A percentile compares a stretch with the other conserved stretches of the same genome.
Evolutionary conservation across 1,284 basidiomycete genomes (phyloP).

Genomic region (Mrakiaceae sp.): DNA sequence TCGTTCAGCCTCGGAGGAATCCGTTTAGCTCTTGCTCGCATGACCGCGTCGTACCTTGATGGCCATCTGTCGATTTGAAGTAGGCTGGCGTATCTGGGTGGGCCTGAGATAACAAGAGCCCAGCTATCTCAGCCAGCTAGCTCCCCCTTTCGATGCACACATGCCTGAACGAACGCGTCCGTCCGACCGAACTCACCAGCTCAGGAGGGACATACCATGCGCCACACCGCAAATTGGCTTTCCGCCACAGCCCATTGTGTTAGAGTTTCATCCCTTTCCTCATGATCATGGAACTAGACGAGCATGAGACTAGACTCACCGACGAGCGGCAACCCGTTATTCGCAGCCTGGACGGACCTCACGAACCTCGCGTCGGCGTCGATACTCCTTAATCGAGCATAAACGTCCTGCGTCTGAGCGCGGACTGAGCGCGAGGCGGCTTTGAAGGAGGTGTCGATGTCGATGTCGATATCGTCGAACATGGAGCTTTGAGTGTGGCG

Average conservation of each 20-base stretch:
- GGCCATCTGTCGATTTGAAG: conserved; percentile 97
- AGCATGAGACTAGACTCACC: conserved; percentile 41
- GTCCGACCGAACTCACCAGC: conserved; percentile 29
- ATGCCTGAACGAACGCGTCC: too few species aligned
- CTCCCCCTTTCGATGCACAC: not conserved
- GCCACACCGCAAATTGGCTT: conserved; percentile 12
- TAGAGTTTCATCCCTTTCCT: not conserved
- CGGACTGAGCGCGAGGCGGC: too few species aligned
- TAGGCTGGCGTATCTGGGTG: conserved; percentile 44
- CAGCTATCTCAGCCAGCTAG: too few species aligned
- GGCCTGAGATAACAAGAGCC: not conserved
- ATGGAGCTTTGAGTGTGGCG: too few species aligned
- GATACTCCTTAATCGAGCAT: conserved; percentile 67
- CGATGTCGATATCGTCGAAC: too few species aligned
- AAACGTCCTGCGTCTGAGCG: conserved; percentile 44
- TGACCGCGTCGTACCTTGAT: conserved; percentile 45
- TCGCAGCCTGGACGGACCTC: conserved; percentile 42
- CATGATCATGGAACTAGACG: too few species aligned
- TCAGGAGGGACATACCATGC: conserved; percentile 8
- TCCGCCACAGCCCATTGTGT: not conserved
- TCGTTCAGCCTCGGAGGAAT: not conserved
- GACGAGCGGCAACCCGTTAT: conserved; percentile 49
- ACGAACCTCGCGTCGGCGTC: conserved; percentile 58
- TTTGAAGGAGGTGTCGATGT: too few species aligned
- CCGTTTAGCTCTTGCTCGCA: not conserved